phyloP scores from a whole-genome alignment of 129 eudicot genomes.

The Flaveria bidentis region DNA sequence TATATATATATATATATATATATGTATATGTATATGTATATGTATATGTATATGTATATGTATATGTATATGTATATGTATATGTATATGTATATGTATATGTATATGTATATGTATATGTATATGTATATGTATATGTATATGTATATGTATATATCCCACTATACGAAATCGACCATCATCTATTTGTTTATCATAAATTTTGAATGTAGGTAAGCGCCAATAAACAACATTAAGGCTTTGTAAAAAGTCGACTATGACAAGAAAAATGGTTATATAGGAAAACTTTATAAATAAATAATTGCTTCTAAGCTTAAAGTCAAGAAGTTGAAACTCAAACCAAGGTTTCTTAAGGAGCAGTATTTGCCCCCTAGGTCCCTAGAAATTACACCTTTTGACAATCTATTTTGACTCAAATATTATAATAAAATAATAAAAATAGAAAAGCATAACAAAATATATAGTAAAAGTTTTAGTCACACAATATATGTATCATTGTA shows the following conservation, averaged over 20 bases:
- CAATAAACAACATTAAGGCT: background rate
- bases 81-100: no score
- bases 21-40: no score
- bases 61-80: no score
- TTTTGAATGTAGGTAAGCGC: background rate
- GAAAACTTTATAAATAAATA: background rate
- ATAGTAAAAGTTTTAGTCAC: background rate
- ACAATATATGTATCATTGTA: no score
- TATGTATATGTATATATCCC: no score
- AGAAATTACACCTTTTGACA: conserved; percentile 19
- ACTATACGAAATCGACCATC: no score
- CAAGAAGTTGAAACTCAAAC: conserved; percentile 8
- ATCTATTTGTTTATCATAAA: no score
- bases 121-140: no score
- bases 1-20: no score
- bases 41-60: no score
- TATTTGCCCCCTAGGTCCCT: conserved; percentile 21
- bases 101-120: no score
- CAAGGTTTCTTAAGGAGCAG: background rate
- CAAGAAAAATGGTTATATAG: conserved; percentile 13
- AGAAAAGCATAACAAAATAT: background rate
- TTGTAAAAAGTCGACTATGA: conserved; percentile 14
- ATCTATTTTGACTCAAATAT: background rate
- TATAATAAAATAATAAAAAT: background rate
- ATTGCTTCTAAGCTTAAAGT: conserved; percentile 17